A percentile compares a stretch with the other conserved stretches of the same genome.
Conservation (phyloP, 2,329 filamentous ascomycete genomes). For the Alternaria sp. region DNA sequence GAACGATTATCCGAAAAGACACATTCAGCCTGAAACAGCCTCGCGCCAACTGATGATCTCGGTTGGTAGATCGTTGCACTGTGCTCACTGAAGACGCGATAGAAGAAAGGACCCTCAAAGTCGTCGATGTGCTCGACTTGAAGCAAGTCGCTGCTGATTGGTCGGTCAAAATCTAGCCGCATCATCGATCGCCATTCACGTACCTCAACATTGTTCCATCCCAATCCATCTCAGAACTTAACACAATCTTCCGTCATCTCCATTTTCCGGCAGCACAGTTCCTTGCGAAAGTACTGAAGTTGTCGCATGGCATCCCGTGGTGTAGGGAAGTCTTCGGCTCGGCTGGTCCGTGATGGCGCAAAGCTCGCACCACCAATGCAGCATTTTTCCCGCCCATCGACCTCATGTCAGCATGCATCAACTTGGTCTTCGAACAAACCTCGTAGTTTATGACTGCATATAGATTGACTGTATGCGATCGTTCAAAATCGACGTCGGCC, state of each 20-base stretch:
- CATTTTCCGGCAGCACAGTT: background rate
- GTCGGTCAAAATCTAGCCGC: background rate
- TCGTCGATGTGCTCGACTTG: background rate
- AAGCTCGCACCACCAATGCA: conserved; percentile 7
- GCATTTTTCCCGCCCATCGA: background rate
- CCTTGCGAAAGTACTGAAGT: background rate
- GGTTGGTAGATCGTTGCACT: background rate
- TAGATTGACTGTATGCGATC: background rate
- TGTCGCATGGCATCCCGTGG: background rate
- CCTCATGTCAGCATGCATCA: background rate
- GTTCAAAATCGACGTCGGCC: background rate
- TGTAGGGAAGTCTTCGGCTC: background rate
- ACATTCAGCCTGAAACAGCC: background rate
- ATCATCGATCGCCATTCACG: background rate
- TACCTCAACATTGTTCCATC: conserved; percentile 5
- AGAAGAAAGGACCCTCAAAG: background rate
- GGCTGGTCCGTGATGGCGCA: conserved; percentile 9
- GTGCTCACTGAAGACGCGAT: conserved; percentile 1
- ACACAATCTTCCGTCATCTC: background rate
- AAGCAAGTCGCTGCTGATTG: background rate
- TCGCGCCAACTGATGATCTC: accelerated
- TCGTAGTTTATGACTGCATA: background rate
- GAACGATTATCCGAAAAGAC: background rate
- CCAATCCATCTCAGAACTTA: background rate
- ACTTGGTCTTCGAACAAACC: background rate